phyloP scores from a whole-genome alignment of 2,329 filamentous ascomycete genomes.

The Myriosclerotinia duriaeana region DNA sequence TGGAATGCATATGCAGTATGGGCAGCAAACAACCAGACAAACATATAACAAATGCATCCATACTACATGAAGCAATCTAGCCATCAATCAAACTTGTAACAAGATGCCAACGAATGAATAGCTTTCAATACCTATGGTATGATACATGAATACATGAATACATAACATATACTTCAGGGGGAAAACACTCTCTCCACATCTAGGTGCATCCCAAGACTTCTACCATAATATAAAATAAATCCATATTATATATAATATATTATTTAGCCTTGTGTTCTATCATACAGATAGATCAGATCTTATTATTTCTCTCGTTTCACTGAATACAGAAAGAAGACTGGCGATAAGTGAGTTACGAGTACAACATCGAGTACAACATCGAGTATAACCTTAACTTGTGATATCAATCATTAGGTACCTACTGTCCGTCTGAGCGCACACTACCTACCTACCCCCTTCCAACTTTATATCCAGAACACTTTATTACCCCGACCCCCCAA shows the following conservation, averaged over 20 bases:
- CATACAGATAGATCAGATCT: neutral
- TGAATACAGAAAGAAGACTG: too few relatives aligned
- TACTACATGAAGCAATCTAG: neutral
- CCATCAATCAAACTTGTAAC: neutral
- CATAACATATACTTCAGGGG: too few relatives aligned
- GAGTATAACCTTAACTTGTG: neutral
- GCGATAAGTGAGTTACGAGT: neutral
- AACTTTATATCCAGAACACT: constrained; percentile 7
- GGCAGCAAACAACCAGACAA: constrained; percentile 1
- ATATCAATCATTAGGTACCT: neutral
- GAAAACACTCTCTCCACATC: neutral
- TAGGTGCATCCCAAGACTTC: neutral
- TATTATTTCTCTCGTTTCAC: too few relatives aligned
- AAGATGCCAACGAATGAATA: neutral
- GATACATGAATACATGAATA: neutral
- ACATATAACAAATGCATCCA: too few relatives aligned
- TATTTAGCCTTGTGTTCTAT: constrained; percentile 3
- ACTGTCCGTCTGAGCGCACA: constrained; percentile 7
- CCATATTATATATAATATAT: neutral
- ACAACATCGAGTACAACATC: neutral
- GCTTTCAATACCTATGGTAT: neutral
- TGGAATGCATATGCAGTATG: neutral
- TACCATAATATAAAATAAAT: neutral
- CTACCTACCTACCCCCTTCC: constrained; percentile 11
- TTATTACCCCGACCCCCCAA: constrained; percentile 2